Evolutionary conservation across 805 yeast species (phyloP), one percentile per base, ranked within the genome.

Genomic region (Candida sithepensis): DNA sequence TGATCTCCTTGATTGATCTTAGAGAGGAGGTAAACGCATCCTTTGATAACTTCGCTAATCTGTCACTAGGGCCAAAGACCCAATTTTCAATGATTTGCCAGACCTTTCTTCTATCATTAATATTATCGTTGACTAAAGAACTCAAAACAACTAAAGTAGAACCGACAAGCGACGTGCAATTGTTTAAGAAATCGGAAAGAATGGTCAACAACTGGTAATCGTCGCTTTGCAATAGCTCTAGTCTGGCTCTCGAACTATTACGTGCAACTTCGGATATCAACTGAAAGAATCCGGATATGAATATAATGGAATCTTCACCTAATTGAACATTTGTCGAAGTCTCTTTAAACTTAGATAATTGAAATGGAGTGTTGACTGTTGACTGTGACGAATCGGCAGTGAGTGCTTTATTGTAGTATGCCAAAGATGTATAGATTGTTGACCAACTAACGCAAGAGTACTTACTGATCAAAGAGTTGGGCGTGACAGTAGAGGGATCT

Each of bases 241-340:
- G 44, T 41, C 62, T 57, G 4, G 71, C 69, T 23, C 59, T 57
- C 1, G 56, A 60, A 50, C 74, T 70, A 54, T 76, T 68, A 3
- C 60, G 59, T 1, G 83, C 72, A 24, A 81, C 78, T 44, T 77
- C 74, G 8, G 77, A 71, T 2, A 90, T 69, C 43, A 94, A 67
- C 22, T 86, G 81, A 48, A 89, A 70, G 55, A 87, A 82, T 0
- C 96, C 86, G 0, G 91, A 77, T 6, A 90, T 70, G 45, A 87
- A 81, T 7, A 88, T 75, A 7, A 88, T 68, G 0, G 91, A 85
- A 61, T 90, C 97, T 53, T 88, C 96, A 32, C 87, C 85, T 28
- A 90, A 69, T 44, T 84, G 88, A 10, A 75, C 74, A 30, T 73
- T 75, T 3, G 56, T 47, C 16, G 56, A 46, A 20, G 42, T 39